Evolutionary conservation across 2,329 filamentous ascomycete genomes (phyloP).

Genomic region (Nothophaeocryptopus gaeumannii): DNA sequence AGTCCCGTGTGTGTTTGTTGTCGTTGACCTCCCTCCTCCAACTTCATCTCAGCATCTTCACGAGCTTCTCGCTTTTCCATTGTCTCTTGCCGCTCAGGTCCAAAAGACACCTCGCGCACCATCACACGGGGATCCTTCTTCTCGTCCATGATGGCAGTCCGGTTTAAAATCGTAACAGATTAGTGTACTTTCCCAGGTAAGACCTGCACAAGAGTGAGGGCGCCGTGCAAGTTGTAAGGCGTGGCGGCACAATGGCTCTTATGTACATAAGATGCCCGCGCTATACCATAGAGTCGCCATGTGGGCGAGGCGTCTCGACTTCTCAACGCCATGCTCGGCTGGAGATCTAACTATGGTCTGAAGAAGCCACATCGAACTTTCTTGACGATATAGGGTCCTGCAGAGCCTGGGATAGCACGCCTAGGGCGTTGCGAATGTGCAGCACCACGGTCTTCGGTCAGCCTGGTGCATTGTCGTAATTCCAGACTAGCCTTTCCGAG

Average conservation of each 20-base stretch:
- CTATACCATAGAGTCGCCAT: background rate
- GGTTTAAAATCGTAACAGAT: background rate
- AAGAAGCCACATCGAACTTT: no score
- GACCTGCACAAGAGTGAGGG: no score
- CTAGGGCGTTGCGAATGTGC: background rate
- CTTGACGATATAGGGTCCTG: no score
- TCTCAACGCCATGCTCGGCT: background rate
- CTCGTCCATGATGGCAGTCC: conserved; percentile 1
- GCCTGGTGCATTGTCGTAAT: background rate
- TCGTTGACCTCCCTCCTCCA: conserved; percentile 1
- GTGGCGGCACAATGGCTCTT: background rate
- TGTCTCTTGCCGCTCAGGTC: background rate
- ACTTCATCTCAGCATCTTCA: conserved; percentile 11
- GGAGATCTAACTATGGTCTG: no score
- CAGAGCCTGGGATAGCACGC: no score
- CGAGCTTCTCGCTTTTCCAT: conserved; percentile 7
- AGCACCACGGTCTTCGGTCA: background rate
- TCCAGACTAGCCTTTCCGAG: background rate
- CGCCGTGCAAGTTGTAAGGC: no score
- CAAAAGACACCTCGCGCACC: background rate
- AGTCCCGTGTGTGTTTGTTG: background rate
- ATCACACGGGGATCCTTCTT: conserved; percentile 6
- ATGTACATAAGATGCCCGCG: conserved; percentile 1
- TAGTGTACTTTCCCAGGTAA: no score
- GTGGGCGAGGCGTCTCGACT: conserved; percentile 2